Base-by-base conservation (phyloP, 2,329 filamentous ascomycete species). In the Phialocephala sp. region DNA sequence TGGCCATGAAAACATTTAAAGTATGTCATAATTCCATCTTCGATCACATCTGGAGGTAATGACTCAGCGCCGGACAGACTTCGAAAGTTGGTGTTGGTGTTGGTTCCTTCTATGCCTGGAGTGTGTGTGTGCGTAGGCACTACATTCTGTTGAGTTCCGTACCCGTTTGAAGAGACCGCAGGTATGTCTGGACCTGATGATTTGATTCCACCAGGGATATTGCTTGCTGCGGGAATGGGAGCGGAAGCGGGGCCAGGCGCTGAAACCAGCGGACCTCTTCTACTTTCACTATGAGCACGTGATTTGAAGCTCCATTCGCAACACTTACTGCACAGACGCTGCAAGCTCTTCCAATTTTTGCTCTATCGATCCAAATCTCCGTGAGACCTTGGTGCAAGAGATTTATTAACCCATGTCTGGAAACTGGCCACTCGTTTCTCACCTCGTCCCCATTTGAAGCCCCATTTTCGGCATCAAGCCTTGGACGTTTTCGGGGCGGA, bases 1-100 rank as follows among this genome's bases (percentile, higher is more conserved):
- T 68, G 66, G n/a, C 63, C 63, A 63, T 69, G 68, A n/a, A 69
- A 69, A 35, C 57, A 66, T 11, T 64, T 64, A 22, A 69, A 68
- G 39, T 69, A 69, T 20, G 61, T 64, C 12, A 39, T 52, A 11
- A 69, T 41, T 4, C 68, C 68, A 60, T 69, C 68, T 54, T 68
- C 59, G 27, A 69, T 24, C 4, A 68, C 66, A 52, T 65, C 62
- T 27, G 55, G 39, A 5, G 68, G 62, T 24, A 69, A 35, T 8
- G 20, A 35, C 32, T 66, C 61, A 6, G 32, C 32, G 24, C 58
- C 45, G 32, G 9, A 24, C 32, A 20, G n/a, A 8, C 45, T 62
- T 6, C 20, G 15, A 14, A 52, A 20, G 9, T 62, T 45, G n/a
- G n/a, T n/a, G 58, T 45, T 20, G 22, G 1, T 22, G 14, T 22